Percentiles rank a stretch among this genome's conserved stretches.
Evolutionary conservation across 2,329 filamentous ascomycete species (phyloP).

Genomic region (Phialocephala sp.): DNA sequence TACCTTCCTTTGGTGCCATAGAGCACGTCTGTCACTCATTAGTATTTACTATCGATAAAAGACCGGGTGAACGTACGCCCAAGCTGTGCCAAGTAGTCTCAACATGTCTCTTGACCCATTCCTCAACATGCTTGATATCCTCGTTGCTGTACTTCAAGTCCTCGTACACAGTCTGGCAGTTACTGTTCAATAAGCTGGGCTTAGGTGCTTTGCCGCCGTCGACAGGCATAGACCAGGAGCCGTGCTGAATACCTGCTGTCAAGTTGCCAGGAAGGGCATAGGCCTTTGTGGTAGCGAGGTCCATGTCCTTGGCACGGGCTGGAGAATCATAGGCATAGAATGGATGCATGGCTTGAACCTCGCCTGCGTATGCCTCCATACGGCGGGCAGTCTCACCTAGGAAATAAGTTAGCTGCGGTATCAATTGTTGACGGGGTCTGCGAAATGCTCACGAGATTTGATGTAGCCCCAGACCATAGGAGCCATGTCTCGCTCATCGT

Average conservation of each 20-base stretch:
- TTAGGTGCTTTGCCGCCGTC: slow-evolving; percentile 55
- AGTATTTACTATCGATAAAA: not conserved
- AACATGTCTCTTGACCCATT: slow-evolving; percentile 66
- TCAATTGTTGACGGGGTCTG: no score
- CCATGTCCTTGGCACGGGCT: slow-evolving; percentile 73
- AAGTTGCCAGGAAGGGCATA: slow-evolving; percentile 66
- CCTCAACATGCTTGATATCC: slow-evolving; percentile 55
- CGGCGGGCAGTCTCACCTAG: slow-evolving; percentile 59
- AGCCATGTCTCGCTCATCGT: slow-evolving; percentile 82
- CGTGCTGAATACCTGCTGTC: slow-evolving; percentile 50
- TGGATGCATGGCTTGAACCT: slow-evolving; percentile 64
- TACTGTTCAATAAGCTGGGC: slow-evolving; percentile 64
- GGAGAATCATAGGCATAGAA: slow-evolving; percentile 74
- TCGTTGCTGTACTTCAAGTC: slow-evolving; percentile 69
- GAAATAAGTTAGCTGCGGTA: slow-evolving; percentile 47
- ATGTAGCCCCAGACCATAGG: slow-evolving; percentile 76
- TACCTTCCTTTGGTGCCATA: slow-evolving; percentile 55
- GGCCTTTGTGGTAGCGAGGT: slow-evolving; percentile 74
- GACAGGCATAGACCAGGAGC: slow-evolving; percentile 69
- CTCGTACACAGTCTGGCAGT: slow-evolving; percentile 62
- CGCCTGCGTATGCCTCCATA: slow-evolving; percentile 57
- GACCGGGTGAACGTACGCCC: slow-evolving; percentile 44
- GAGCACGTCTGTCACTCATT: slow-evolving; percentile 48
- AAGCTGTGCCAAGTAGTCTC: slow-evolving; percentile 47
- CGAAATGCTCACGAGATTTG: slow-evolving; percentile 56